Percentiles rank a stretch among this genome's conserved stretches.
These are phyloP conservation scores for Botryotinia convoluta DNA, from an alignment of 2,329 filamentous ascomycete species.

Conservation along the genomic window DNA sequence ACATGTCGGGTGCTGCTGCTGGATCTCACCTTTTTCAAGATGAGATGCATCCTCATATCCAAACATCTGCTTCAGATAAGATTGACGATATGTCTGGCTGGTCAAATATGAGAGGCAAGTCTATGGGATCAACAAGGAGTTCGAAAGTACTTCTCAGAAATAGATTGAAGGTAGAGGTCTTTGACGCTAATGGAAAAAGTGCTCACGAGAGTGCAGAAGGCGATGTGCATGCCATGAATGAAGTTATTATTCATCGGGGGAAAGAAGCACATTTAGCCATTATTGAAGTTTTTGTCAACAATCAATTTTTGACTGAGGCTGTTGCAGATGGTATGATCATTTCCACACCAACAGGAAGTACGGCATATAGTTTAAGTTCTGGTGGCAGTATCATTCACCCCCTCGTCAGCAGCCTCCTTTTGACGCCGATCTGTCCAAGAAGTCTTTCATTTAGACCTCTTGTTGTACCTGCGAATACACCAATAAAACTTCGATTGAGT, in stretches of 20 bases:
- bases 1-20: constrained; percentile 68
- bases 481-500: constrained; percentile 78
- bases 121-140: constrained; percentile 69
- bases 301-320: constrained; percentile 86
- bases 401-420: constrained; percentile 78
- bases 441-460: constrained; percentile 90
- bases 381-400: constrained; percentile 95
- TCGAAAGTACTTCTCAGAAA: constrained; percentile 85
- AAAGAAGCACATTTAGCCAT: constrained; percentile 86
- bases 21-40: constrained; percentile 37
- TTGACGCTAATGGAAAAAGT: constrained; percentile 59
- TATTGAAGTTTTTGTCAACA: constrained; percentile 87
- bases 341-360: constrained; percentile 90
- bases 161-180: constrained; percentile 81
- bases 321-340: constrained; percentile 95
- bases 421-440: constrained; percentile 92
- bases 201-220: constrained; percentile 35
- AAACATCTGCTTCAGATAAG: constrained; percentile 24
- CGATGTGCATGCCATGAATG: constrained; percentile 76
- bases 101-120: constrained; percentile 74
- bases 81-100: constrained; percentile 53
- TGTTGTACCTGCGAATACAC: constrained; percentile 81
- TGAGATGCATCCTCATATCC: constrained; percentile 36
- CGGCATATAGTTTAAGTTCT: constrained; percentile 89
- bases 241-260: constrained; percentile 89